Conservation (phyloP, 371 early-diverging fungal species). For the Zopfochytrium polystomum region DNA sequence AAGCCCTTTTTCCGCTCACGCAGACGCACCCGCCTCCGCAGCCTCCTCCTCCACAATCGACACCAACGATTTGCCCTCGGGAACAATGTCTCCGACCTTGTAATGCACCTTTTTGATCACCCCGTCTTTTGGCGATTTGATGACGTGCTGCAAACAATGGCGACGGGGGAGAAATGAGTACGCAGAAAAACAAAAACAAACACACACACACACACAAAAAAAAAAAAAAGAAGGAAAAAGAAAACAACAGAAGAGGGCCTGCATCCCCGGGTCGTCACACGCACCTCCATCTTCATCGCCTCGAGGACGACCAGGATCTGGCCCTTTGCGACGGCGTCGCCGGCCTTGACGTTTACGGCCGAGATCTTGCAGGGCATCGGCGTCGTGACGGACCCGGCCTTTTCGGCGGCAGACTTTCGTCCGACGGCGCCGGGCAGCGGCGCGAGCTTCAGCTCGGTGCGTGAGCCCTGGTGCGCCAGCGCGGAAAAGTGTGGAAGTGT, state of each 20-base stretch:
- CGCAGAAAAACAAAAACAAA: neutral
- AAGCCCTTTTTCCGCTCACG: no score
- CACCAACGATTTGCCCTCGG: constrained; percentile 78
- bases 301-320: constrained; percentile 86
- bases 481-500: constrained; percentile 31
- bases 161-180: neutral
- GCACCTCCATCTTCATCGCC: constrained; percentile 87
- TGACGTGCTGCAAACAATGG: constrained; percentile 60
- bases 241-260: no score
- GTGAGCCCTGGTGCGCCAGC: constrained; percentile 72
- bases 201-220: no score
- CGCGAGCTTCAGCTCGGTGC: constrained; percentile 48
- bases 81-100: constrained; percentile 84
- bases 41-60: constrained; percentile 52
- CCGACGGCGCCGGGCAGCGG: constrained; percentile 59
- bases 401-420: constrained; percentile 75
- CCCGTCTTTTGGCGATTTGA: constrained; percentile 80
- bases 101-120: constrained; percentile 71
- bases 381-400: constrained; percentile 67
- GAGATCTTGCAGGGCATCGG: constrained; percentile 95
- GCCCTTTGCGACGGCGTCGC: constrained; percentile 83
- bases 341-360: constrained; percentile 75
- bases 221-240: no score
- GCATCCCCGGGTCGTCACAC: no score
- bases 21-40: neutral